These are phyloP conservation scores for Dichotomocladium elegans DNA, from an alignment of 371 early-diverging fungal genomes.

Conservation along the genomic window DNA sequence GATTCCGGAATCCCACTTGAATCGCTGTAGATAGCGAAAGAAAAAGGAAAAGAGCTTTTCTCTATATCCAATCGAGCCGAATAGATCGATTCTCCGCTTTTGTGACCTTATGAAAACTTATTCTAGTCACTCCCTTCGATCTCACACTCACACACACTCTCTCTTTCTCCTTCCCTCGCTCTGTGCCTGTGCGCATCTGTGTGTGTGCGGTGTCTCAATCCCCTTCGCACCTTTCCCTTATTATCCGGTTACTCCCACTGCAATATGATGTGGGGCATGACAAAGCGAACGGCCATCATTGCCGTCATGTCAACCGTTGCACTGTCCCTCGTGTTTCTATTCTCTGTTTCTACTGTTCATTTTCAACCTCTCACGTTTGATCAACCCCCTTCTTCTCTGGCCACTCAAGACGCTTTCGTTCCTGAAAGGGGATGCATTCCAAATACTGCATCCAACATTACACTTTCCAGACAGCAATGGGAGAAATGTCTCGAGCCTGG, in stretches of 20 bases:
- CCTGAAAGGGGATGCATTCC: slow-evolving; percentile 3
- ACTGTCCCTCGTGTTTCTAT: slow-evolving; percentile 11
- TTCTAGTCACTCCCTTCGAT: not conserved
- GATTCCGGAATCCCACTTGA: not conserved
- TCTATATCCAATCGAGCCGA: too few species aligned
- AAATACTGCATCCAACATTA: slow-evolving; percentile 14
- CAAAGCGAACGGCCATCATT: slow-evolving; percentile 14
- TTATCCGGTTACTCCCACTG: not conserved
- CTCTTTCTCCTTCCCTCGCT: not conserved
- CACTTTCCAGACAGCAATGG: slow-evolving; percentile 23
- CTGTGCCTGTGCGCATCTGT: not conserved
- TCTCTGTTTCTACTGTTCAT: slow-evolving; percentile 10
- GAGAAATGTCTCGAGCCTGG: slow-evolving; percentile 25
- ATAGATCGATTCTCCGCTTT: not conserved
- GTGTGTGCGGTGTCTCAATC: too few species aligned
- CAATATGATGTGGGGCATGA: slow-evolving; percentile 14
- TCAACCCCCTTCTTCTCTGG: not conserved
- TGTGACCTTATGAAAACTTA: not conserved
- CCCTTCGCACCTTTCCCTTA: not conserved
- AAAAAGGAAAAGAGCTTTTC: too few species aligned
- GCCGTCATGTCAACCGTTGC: slow-evolving; percentile 10
- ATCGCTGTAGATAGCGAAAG: too few species aligned
- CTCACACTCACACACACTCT: not conserved
- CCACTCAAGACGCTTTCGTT: not conserved
- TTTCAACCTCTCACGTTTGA: slow-evolving; percentile 2